A percentile compares a stretch with the other conserved stretches of the same genome.
These are phyloP conservation scores for Epichloe sp. DNA, from an alignment of 2,329 filamentous ascomycete genomes.

Conservation along the genomic window DNA sequence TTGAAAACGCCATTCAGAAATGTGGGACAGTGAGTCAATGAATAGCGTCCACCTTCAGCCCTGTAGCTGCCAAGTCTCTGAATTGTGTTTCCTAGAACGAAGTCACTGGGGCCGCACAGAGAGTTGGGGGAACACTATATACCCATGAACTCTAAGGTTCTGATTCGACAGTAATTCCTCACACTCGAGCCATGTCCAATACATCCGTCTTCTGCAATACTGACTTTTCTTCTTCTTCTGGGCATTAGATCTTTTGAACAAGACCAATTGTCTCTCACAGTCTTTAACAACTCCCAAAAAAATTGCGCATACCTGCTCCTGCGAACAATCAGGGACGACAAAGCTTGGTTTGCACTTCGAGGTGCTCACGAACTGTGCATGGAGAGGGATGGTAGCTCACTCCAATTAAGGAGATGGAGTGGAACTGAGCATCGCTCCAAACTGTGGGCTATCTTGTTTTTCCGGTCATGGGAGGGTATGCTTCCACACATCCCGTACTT, in stretches of 20 bases:
- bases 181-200: conserved; percentile 1
- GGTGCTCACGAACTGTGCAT: conserved; percentile 44
- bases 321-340: conserved; percentile 26
- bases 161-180: conserved; percentile 38
- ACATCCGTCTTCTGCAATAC: neutral
- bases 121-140: conserved; percentile 31
- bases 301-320: conserved; percentile 34
- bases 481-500: no score
- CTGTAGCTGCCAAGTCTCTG: no score
- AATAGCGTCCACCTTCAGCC: conserved; percentile 4
- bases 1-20: conserved; percentile 31
- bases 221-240: conserved; percentile 4
- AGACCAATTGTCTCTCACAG: conserved; percentile 39
- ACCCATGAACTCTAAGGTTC: conserved; percentile 32
- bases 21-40: conserved; percentile 24
- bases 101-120: conserved; percentile 32
- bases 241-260: conserved; percentile 37
- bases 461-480: conserved; percentile 48
- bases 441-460: conserved; percentile 41
- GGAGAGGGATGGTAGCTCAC: conserved; percentile 31
- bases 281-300: conserved; percentile 32
- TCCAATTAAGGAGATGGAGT: conserved; percentile 42
- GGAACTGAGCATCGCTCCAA: conserved; percentile 27
- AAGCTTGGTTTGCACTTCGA: conserved; percentile 33
- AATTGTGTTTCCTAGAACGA: conserved; percentile 23